Percentiles rank a stretch among this genome's conserved stretches.
These are phyloP conservation scores for Liriodendron chinense DNA, from an alignment of 164 flowering plant genomes.

Conservation along the genomic window DNA sequence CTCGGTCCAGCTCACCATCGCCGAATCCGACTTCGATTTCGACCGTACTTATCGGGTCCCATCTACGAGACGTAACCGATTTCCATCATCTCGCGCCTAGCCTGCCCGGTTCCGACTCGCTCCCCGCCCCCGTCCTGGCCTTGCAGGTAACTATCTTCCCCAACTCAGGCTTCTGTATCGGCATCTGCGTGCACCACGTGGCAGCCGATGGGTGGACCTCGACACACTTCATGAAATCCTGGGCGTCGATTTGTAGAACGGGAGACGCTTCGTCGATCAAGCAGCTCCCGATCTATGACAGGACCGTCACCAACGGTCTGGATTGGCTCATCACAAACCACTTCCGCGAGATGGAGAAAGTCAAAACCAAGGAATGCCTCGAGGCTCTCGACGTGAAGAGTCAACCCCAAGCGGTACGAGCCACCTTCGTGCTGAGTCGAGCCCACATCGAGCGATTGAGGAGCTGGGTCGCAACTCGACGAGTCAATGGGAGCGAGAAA, in stretches of 20 bases:
- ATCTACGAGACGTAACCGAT: neutral
- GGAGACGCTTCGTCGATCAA: neutral
- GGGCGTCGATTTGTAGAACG: constrained; percentile 15
- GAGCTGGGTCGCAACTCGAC: neutral
- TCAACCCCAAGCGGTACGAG: neutral
- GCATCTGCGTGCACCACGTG: constrained; percentile 4
- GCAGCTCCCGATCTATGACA: constrained; percentile 1
- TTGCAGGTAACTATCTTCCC: constrained; percentile 16
- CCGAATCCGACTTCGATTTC: constrained; percentile 8
- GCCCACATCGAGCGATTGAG: constrained; percentile 6
- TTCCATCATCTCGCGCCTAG: constrained; percentile 3
- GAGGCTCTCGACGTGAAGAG: too few relatives aligned
- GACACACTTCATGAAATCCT: constrained; percentile 14
- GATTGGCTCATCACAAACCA: neutral
- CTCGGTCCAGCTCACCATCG: constrained; percentile 20
- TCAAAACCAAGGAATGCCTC: neutral
- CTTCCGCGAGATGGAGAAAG: neutral
- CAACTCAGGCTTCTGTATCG: constrained; percentile 11
- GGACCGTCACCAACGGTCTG: neutral
- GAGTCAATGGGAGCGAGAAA: neutral
- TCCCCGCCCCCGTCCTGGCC: neutral
- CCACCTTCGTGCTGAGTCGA: constrained; percentile 8
- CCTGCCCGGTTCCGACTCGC: neutral
- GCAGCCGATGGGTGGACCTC: constrained; percentile 7
- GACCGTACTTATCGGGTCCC: neutral